Evolutionary conservation across 768 basidiomycete species (phyloP).

Genomic region (Boletus pseudo-olivaceus): DNA sequence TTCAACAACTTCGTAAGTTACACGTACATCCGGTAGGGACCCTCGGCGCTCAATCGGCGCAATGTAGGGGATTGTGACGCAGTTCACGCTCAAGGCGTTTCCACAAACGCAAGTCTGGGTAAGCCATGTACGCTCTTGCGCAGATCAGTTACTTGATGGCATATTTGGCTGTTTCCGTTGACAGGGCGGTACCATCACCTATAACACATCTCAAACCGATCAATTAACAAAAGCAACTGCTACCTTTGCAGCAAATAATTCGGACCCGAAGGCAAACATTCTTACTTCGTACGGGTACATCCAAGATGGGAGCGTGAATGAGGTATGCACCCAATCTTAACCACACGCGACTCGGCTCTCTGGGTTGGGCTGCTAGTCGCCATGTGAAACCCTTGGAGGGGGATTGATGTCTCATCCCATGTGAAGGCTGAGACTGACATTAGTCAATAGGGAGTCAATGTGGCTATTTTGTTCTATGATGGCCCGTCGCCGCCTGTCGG

Average conservation of each 20-base stretch:
- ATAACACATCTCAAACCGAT: slow-evolving; percentile 14
- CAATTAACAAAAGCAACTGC: slow-evolving; percentile 24
- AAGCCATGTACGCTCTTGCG: slow-evolving; percentile 6
- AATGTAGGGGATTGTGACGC: slow-evolving; percentile 54
- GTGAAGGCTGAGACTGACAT: slow-evolving; percentile 6
- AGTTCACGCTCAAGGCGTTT: slow-evolving; percentile 50
- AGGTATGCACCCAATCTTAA: slow-evolving; percentile 29
- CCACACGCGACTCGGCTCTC: slow-evolving; percentile 1
- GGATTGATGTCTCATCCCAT: background rate
- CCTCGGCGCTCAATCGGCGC: slow-evolving; percentile 34
- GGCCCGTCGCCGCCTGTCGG: slow-evolving; percentile 32
- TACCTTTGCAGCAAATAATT: slow-evolving; percentile 19
- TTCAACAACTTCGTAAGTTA: slow-evolving; percentile 55
- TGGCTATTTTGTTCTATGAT: slow-evolving; percentile 55
- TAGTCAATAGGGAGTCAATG: slow-evolving; percentile 9
- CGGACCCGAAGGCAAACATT: slow-evolving; percentile 31
- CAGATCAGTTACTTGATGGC: slow-evolving; percentile 1
- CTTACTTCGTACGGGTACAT: slow-evolving; percentile 39
- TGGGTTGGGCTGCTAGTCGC: background rate
- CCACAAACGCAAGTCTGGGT: slow-evolving; percentile 25
- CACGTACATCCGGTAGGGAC: background rate
- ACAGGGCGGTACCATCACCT: slow-evolving; percentile 49
- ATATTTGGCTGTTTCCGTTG: slow-evolving; percentile 1
- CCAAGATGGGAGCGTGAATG: slow-evolving; percentile 29
- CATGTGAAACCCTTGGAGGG: background rate